Conservation (phyloP, 768 basidiomycete species). For the Melanogaster broomeanus region DNA sequence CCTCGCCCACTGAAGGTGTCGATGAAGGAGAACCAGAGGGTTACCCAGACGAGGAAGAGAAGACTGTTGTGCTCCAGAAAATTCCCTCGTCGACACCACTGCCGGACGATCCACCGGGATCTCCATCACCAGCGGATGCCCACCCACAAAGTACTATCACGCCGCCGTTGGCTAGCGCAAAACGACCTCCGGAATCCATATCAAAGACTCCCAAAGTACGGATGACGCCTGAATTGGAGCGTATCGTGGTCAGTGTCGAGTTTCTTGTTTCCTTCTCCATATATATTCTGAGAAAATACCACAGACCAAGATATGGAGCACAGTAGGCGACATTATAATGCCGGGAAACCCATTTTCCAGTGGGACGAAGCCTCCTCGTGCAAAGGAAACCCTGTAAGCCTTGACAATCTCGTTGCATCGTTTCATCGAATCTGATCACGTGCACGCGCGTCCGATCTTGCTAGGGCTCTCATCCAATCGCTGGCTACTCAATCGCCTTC, state of each 20-base stretch:
- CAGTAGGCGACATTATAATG: constrained; percentile 64
- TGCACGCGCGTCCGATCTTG: constrained; percentile 4
- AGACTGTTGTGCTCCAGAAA: constrained; percentile 33
- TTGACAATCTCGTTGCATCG: background rate
- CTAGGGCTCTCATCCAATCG: constrained; percentile 58
- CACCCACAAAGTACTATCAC: constrained; percentile 6
- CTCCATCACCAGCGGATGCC: background rate
- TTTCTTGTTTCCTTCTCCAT: background rate
- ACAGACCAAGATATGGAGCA: constrained; percentile 70
- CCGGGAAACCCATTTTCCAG: constrained; percentile 47
- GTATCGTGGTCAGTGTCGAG: constrained; percentile 52
- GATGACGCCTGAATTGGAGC: constrained; percentile 64
- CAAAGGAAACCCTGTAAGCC: constrained; percentile 64
- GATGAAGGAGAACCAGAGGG: constrained; percentile 10
- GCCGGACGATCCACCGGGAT: background rate
- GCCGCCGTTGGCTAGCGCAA: constrained; percentile 1
- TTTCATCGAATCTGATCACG: background rate
- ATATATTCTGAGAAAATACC: background rate
- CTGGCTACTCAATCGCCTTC: constrained; percentile 52
- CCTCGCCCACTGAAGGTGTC: background rate
- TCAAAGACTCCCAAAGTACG: constrained; percentile 41
- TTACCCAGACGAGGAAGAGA: constrained; percentile 28
- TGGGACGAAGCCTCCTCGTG: constrained; percentile 45
- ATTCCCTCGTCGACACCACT: background rate
- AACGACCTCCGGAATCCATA: constrained; percentile 12